Percentiles rank a stretch among this genome's conserved stretches.
Evolutionary conservation across 225 moss, liverwort and hornwort genomes (phyloP).

Genomic region (Straminergon stramineum): DNA sequence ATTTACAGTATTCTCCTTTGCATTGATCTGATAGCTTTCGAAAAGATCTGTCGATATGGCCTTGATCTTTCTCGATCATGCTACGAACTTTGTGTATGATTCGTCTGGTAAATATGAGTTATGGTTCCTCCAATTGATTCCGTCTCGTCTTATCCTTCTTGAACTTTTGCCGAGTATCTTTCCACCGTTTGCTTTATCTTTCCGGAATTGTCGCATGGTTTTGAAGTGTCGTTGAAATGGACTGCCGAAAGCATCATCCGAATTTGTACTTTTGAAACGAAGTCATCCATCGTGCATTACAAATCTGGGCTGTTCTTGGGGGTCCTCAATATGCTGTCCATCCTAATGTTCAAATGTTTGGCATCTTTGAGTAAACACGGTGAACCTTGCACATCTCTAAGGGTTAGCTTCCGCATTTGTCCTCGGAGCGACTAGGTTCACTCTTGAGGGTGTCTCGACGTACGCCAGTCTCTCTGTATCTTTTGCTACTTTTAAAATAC

Average conservation of each 20-base stretch:
- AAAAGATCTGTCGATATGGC: not conserved
- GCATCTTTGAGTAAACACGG: not conserved
- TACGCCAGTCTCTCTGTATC: not conserved
- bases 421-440: no score
- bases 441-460: no score
- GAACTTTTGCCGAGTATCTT: not conserved
- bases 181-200: not conserved
- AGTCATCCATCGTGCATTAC: not conserved
- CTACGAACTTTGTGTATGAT: not conserved
- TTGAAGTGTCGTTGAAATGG: not conserved
- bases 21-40: not conserved
- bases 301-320: no score
- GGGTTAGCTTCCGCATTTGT: no score
- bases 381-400: not conserved
- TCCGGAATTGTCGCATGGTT: not conserved
- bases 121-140: not conserved
- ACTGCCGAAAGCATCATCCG: not conserved
- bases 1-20: not conserved
- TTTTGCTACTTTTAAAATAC: not conserved
- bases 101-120: not conserved
- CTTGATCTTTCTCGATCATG: not conserved
- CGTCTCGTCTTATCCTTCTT: not conserved
- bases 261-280: not conserved
- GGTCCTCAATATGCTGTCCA: not conserved
- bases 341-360: not conserved